A percentile compares a stretch with the other conserved stretches of the same genome.
phyloP scores from a whole-genome alignment of 768 basidiomycete genomes.

The Flagelloscypha sp. region DNA sequence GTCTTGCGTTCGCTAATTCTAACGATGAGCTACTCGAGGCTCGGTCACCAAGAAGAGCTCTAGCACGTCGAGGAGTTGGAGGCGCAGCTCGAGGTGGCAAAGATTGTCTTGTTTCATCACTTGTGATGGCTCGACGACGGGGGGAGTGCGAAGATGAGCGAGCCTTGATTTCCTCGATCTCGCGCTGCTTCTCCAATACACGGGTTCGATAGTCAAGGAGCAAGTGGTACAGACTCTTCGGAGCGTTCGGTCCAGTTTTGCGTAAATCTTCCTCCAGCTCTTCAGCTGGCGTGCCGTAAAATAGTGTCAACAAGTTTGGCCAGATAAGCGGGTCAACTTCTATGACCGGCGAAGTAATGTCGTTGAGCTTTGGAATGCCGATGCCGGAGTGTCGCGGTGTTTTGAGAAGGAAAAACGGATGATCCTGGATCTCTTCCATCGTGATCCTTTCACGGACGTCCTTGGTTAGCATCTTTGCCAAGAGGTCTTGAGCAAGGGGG shows the following conservation, averaged over 20 bases:
- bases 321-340: slow-evolving; percentile 85
- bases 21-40: slow-evolving; percentile 1
- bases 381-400: slow-evolving; percentile 33
- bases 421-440: slow-evolving; percentile 69
- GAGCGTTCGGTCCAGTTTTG: slow-evolving; percentile 72
- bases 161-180: slow-evolving; percentile 56
- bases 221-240: slow-evolving; percentile 92
- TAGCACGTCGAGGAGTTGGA: slow-evolving; percentile 55
- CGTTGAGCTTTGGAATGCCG: slow-evolving; percentile 52
- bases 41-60: neutral
- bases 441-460: slow-evolving; percentile 72
- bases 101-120: too few species aligned
- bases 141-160: too few species aligned
- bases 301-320: slow-evolving; percentile 84
- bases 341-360: slow-evolving; percentile 67
- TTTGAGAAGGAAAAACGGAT: slow-evolving; percentile 68
- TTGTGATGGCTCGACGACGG: too few species aligned
- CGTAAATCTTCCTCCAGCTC: slow-evolving; percentile 64
- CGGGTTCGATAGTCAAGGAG: slow-evolving; percentile 77
- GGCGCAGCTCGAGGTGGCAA: slow-evolving; percentile 49
- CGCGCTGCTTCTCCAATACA: slow-evolving; percentile 66
- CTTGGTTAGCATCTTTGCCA: slow-evolving; percentile 72
- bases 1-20: too few species aligned
- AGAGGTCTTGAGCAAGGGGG: slow-evolving; percentile 63
- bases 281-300: slow-evolving; percentile 71